Evolutionary conservation across 73 alveolate species (phyloP), one percentile per base, ranked within the genome.

Genomic region (Diophrys appendiculata): DNA sequence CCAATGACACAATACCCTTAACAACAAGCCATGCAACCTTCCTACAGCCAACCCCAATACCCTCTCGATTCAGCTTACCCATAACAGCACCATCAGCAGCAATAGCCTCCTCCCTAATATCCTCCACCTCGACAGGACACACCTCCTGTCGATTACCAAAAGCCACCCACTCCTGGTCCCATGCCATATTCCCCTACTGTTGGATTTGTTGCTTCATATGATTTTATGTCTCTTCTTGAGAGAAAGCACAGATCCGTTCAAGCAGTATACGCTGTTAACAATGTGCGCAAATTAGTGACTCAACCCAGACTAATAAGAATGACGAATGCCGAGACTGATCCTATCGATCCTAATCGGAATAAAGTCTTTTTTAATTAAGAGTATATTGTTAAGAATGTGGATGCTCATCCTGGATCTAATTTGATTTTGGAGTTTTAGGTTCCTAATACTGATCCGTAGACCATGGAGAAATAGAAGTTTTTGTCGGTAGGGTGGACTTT

Each of bases 401-500:
- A 95, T 83, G 88, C 95, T 32, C 92, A 84, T 69, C 94, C 93
- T 29, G 84, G 88, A 34, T 75, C 92, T 24, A 86, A 87, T 32
- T 54, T 89, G 82, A 90, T 94, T 30, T 74, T 94, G 72, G 98
- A 94, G 72, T 84, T 94, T 3, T 84, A 94, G 60, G 84, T 84
- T 29, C 92, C 90, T 24, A 53, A 67, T 25, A 54, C 18, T 29
- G 67, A 75, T 28, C 54, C 86, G 25, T 60, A n/a, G 89, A 83
- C 25, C n/a, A n/a, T n/a, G n/a, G n/a, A n/a, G n/a, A n/a, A n/a
- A n/a, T n/a, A n/a, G n/a, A n/a, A n/a, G n/a, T 80, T 28, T 33
- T 60, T 86, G 31, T 77, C 91, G 25, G 77, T 88, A 54, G 98
- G 98, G 29, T 94, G 98, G 97, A 91, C 96, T 13, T 69, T 88